Base-by-base conservation (phyloP, 1,284 basidiomycete species). In the Malassezia sp. region DNA sequence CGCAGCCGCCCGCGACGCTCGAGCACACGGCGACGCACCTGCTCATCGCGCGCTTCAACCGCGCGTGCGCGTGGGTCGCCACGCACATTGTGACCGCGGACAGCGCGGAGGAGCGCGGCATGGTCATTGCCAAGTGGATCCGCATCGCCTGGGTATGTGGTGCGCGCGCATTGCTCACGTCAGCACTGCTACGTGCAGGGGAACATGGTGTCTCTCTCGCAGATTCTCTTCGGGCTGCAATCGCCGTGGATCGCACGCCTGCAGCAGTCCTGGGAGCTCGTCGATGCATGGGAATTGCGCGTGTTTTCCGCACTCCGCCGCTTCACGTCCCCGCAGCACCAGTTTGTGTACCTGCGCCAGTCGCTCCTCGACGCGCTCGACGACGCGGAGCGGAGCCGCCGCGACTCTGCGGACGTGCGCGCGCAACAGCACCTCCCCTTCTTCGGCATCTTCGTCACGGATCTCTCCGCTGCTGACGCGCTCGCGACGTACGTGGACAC, bases 131-230 rank as follows among this genome's bases (percentile, higher is more conserved):
- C 52, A 89, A 88, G 72, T 81, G 90, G 63, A 82, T 91, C 57
- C 80, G 85, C 24, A 75, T 91, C 51, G 86, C 87, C 35, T 87
- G 83, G 86, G n/a, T n/a, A n/a, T n/a, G n/a, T n/a, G n/a, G n/a
- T n/a, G n/a, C n/a, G n/a, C n/a, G n/a, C n/a, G n/a, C n/a, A n/a
- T n/a, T n/a, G n/a, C n/a, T n/a, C n/a, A n/a, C n/a, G n/a, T n/a
- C n/a, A n/a, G n/a, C 86, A 86, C 80, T 81, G 82, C 44, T 91
- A 88, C 67, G 73, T 75, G 33, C 74, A 82, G 55, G 81, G 78
- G 64, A 90, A 84, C 73, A 87, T 84, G 72, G 80, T 81, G 53
- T 81, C 83, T 1, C 67, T 90, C 35, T 80, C 82, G 1, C 85
- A 86, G 34, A 80, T 91, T 53, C 79, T 91, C 42, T 77, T 81